Evolutionary conservation across 2,329 filamentous ascomycete species (phyloP).

Genomic region (Pseudogymnoascus sp.): DNA sequence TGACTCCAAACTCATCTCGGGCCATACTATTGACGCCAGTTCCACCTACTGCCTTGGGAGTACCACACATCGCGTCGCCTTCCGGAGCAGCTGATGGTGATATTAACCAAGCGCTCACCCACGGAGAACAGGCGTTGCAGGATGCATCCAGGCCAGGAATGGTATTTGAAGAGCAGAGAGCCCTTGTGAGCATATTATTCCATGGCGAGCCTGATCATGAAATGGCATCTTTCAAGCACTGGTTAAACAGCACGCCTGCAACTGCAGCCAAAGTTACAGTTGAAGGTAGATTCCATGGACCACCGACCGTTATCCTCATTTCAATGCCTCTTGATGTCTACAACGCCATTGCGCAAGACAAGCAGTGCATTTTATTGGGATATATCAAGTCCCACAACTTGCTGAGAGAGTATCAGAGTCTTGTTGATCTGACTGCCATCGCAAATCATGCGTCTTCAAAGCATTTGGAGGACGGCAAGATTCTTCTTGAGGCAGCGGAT

Average conservation of each 20-base stretch:
- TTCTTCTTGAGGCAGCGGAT: constrained; percentile 38
- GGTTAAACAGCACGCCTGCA: constrained; percentile 51
- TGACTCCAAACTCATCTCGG: constrained; percentile 46
- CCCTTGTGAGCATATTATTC: constrained; percentile 59
- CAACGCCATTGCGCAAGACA: constrained; percentile 57
- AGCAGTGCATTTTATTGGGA: constrained; percentile 57
- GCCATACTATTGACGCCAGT: constrained; percentile 41
- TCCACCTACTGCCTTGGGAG: constrained; percentile 20
- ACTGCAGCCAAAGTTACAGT: constrained; percentile 51
- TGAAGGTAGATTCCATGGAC: constrained; percentile 60
- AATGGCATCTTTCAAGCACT: constrained; percentile 58
- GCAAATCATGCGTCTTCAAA: constrained; percentile 37
- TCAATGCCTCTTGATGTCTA: constrained; percentile 57
- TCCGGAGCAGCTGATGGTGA: constrained; percentile 22
- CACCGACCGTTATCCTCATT: constrained; percentile 56
- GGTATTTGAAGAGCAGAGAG: constrained; percentile 52
- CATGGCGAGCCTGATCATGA: constrained; percentile 56
- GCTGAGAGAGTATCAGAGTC: constrained; percentile 52
- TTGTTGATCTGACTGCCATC: constrained; percentile 39
- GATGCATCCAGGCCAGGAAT: constrained; percentile 36
- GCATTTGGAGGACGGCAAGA: constrained; percentile 48
- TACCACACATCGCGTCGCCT: constrained; percentile 26
- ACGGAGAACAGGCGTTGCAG: constrained; percentile 18
- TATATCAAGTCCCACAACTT: constrained; percentile 61
- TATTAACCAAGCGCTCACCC: constrained; percentile 14